Percentiles rank a stretch among this genome's conserved stretches.
Conservation (phyloP, 768 basidiomycete species). For the Russula brevipes region DNA sequence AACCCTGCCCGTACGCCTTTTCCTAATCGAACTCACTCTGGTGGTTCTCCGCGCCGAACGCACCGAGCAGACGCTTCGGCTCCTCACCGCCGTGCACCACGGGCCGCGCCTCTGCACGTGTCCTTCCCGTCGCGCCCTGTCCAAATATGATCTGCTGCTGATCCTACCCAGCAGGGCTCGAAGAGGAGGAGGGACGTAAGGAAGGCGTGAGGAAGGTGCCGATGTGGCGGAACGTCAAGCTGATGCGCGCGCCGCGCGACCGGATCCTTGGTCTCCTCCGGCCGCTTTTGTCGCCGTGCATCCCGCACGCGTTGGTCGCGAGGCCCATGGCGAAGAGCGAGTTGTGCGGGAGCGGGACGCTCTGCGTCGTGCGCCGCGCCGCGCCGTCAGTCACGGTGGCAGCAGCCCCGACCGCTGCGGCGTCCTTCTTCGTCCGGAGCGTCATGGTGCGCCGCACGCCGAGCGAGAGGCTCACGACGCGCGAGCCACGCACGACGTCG, state of each 20-base stretch:
- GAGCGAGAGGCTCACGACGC: slow-evolving; percentile 75
- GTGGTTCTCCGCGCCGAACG: no score
- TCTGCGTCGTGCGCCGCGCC: slow-evolving; percentile 37
- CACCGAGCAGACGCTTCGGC: no score
- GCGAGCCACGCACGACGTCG: slow-evolving; percentile 68
- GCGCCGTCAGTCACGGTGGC: no score
- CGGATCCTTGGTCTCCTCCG: slow-evolving; percentile 52
- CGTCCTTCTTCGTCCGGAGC: slow-evolving; percentile 58
- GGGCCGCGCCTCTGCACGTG: no score
- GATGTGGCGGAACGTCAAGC: slow-evolving; percentile 73
- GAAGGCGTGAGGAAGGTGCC: slow-evolving; percentile 61
- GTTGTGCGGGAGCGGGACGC: slow-evolving; percentile 71
- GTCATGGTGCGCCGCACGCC: slow-evolving; percentile 77
- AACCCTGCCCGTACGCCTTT: no score
- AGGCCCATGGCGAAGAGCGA: slow-evolving; percentile 79
- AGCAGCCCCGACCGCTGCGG: no score
- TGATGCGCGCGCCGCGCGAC: slow-evolving; percentile 62
- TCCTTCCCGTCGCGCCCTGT: no score
- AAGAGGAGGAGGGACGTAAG: neutral
- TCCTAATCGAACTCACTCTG: no score
- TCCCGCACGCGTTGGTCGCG: slow-evolving; percentile 65
- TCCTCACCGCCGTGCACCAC: no score
- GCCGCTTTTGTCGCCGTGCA: slow-evolving; percentile 80
- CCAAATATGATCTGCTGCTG: no score
- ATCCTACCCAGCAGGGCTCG: no score